Conservation (phyloP, 345 rosid species). For the Jatropha curcas region DNA sequence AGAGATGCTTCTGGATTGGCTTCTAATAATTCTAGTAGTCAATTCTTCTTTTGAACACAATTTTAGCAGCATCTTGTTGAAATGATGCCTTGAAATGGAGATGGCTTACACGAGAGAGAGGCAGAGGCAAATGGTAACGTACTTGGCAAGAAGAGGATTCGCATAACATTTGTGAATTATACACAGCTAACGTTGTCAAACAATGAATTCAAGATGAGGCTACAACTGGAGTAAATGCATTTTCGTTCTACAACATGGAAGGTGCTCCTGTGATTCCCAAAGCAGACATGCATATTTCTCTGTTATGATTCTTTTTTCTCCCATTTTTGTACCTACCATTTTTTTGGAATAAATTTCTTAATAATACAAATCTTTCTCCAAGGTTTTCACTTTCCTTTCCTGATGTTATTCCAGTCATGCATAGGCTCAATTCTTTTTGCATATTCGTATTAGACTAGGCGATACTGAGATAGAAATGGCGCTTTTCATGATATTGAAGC, state of each 20-base stretch:
- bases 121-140: background rate
- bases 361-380: background rate
- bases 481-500: no score
- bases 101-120: background rate
- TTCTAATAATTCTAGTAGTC: background rate
- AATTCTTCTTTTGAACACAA: background rate
- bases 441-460: no score
- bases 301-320: background rate
- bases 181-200: background rate
- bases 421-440: background rate
- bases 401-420: background rate
- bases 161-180: background rate
- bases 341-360: background rate
- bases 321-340: background rate
- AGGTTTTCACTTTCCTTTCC: background rate
- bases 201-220: background rate
- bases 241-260: background rate
- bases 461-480: no score
- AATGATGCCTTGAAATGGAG: background rate
- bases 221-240: background rate
- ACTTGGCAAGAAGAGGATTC: background rate
- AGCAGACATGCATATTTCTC: background rate
- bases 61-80: no score
- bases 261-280: background rate
- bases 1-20: background rate